Evolutionary conservation across 2,329 filamentous ascomycete species (phyloP).

Genomic region (Colletotrichum paranaense): DNA sequence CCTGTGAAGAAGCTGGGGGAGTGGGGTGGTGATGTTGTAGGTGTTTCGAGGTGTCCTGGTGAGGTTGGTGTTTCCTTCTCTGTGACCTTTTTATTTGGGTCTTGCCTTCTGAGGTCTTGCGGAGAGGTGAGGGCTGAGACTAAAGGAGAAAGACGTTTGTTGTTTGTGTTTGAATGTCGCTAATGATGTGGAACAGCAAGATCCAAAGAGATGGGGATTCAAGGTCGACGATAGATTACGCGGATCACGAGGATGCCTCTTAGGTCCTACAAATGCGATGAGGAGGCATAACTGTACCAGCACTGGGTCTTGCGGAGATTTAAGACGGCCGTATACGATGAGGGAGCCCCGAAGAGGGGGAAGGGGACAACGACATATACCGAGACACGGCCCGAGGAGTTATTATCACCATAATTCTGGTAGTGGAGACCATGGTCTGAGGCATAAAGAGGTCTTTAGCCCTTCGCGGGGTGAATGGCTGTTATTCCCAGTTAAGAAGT

Average conservation of each 20-base stretch:
- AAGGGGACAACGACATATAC: background rate
- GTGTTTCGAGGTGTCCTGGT: constrained; percentile 23
- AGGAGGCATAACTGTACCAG: background rate
- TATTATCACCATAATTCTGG: no score
- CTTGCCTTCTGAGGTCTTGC: background rate
- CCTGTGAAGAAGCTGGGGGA: background rate
- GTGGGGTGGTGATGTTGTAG: constrained; percentile 29
- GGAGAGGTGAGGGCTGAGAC: background rate
- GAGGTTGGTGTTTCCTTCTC: constrained; percentile 4
- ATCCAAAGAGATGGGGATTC: constrained; percentile 22
- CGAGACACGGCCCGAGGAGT: no score
- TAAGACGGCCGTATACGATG: background rate
- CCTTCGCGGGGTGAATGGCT: background rate
- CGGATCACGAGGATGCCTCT: background rate
- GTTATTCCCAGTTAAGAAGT: background rate
- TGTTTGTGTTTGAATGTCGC: no score
- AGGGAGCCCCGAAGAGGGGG: background rate
- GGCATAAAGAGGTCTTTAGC: background rate
- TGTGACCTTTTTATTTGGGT: background rate
- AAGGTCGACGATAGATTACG: background rate
- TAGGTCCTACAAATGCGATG: background rate
- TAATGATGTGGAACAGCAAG: background rate
- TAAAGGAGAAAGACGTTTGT: no score
- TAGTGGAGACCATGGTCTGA: background rate
- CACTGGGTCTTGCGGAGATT: background rate